Evolutionary conservation across 2,329 filamentous ascomycete species (phyloP), one percentile per base, ranked within the genome.

Genomic region (Nemania bipapillata): DNA sequence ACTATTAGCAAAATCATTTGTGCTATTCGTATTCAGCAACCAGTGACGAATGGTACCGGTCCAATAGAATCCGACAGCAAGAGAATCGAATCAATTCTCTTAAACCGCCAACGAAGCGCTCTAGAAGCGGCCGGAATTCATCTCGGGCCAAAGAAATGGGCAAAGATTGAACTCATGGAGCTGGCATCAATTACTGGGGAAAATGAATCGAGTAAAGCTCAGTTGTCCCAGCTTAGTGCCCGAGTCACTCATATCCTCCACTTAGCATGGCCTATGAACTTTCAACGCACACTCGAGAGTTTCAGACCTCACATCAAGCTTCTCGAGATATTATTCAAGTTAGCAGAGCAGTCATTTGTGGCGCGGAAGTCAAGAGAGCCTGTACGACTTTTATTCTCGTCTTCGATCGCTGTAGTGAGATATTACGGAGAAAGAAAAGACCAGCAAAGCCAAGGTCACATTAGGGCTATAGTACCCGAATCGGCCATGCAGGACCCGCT

Each of bases 401-500:
- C 77, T 2, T 79, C 77, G 1, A 78, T 79, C 42, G 76, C 77
- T 7, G 74, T 73, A 8, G 73, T 76, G 2, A 68, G 73, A 8
- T 70, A 75, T 32, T 32, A 63, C 28, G 12, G 17, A 9, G 37
- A 45, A 26, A 20, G n/a, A 12, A 15, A 4, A 45, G 50, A 32
- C 3, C 20, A 37, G 37, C 2, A 8, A n/a, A 49, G 22, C 12
- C 17, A 20, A 6, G 26, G 40, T 11, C 20, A 24, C 9, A 26
- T 37, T 11, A 15, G 50, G 52, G 24, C 60, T 49, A 56, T 59
- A 0, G 80, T 85, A 0, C 79, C 80, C 0, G 83, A 85, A 66
- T 70, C 77, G 7, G 66, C 69, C 1, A 73, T 82, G 12, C 54
- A 65, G 1, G 77, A 83, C 11, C 77, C 78, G 4, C 72, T 74